Conservation (phyloP, 495 filamentous ascomycete species). For the Jackrogersella multiformis region DNA sequence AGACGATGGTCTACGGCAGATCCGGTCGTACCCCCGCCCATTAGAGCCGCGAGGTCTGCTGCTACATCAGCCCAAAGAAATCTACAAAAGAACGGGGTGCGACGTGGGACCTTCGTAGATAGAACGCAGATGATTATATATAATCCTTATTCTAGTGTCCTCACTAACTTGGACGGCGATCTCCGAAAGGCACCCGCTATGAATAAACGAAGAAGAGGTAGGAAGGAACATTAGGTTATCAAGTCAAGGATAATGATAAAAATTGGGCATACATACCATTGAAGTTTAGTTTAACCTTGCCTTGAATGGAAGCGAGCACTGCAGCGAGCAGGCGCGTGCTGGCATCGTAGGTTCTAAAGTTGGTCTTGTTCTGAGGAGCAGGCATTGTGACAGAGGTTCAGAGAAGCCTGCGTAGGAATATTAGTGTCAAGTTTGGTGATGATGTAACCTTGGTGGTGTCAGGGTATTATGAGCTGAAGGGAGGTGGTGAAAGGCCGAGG, state of each 20-base stretch:
- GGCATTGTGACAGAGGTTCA: constrained; percentile 44
- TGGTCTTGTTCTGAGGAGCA: constrained; percentile 42
- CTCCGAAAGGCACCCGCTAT: too few species aligned
- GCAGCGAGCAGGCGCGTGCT: constrained; percentile 61
- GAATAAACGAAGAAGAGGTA: neutral
- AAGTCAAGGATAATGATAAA: neutral
- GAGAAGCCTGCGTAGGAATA: neutral
- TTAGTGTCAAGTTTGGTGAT: neutral
- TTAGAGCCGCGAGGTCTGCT: constrained; percentile 35
- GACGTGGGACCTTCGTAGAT: neutral
- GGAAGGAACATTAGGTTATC: neutral
- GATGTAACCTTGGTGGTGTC: neutral
- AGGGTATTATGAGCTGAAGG: neutral
- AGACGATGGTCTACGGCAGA: constrained; percentile 57
- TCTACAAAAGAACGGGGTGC: neutral
- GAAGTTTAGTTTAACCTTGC: constrained; percentile 57
- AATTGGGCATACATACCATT: constrained; percentile 52
- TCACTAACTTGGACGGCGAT: too few species aligned
- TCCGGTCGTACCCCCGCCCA: constrained; percentile 41
- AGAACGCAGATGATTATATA: neutral
- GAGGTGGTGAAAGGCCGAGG: neutral
- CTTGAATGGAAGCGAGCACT: constrained; percentile 56
- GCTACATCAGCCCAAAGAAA: constrained; percentile 20
- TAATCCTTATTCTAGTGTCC: too few species aligned
- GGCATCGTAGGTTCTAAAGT: constrained; percentile 60